A percentile compares a stretch with the other conserved stretches of the same genome.
These are phyloP conservation scores for Cyathus striatus DNA, from an alignment of 768 basidiomycete species.

Conservation along the genomic window DNA sequence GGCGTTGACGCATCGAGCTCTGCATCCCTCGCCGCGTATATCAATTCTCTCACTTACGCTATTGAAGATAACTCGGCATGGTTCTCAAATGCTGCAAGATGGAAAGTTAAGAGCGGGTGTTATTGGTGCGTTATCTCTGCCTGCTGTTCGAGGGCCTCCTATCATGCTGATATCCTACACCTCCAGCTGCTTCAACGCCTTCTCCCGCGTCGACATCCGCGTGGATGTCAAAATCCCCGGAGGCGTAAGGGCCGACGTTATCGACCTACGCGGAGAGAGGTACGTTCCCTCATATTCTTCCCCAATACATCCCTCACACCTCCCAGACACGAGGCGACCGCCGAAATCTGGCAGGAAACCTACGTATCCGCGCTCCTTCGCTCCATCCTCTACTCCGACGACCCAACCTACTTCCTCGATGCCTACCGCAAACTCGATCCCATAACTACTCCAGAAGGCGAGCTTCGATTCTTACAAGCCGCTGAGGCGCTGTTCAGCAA, in stretches of 20 bases:
- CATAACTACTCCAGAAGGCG: slow-evolving; percentile 83
- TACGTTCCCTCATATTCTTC: slow-evolving; percentile 45
- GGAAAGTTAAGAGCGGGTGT: slow-evolving; percentile 91
- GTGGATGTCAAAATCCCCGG: slow-evolving; percentile 99
- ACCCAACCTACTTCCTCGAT: slow-evolving; percentile 85
- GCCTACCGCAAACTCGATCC: slow-evolving; percentile 96
- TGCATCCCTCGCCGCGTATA: slow-evolving; percentile 94
- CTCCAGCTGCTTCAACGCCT: slow-evolving; percentile 91
- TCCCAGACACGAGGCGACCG: slow-evolving; percentile 79
- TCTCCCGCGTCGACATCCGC: slow-evolving; percentile 92
- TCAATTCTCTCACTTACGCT: slow-evolving; percentile 95
- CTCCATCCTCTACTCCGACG: slow-evolving; percentile 93
- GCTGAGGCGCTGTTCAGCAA: slow-evolving; percentile 87
- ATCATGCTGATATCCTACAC: no score
- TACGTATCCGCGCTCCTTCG: slow-evolving; percentile 91
- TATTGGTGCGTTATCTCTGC: slow-evolving; percentile 63
- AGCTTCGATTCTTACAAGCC: slow-evolving; percentile 85
- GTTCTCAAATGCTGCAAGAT: slow-evolving; percentile 80
- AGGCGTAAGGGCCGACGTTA: slow-evolving; percentile 89
- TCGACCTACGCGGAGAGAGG: slow-evolving; percentile 94
- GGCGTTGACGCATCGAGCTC: slow-evolving; percentile 99
- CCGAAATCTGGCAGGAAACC: slow-evolving; percentile 96
- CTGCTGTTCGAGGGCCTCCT: neutral
- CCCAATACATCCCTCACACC: neutral
- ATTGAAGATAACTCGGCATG: slow-evolving; percentile 89